These are phyloP conservation scores for Coelastrella sp. DNA, from an alignment of 139 green algal species.

Conservation along the genomic window DNA sequence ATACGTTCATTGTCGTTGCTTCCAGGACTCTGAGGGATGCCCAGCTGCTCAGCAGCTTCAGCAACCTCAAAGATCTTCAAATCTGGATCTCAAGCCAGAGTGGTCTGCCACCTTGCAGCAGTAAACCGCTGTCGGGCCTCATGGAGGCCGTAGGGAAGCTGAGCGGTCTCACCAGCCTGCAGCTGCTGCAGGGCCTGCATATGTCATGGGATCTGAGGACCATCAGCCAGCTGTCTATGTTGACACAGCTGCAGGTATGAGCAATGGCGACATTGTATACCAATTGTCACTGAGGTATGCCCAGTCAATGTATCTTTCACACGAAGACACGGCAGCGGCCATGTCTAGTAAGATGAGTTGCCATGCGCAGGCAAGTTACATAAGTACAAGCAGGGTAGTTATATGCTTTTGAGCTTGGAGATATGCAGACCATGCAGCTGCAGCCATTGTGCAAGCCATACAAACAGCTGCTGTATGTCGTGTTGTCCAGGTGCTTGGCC, in stretches of 20 bases:
- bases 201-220: slow-evolving; percentile 35
- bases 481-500: slow-evolving; percentile 19
- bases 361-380: too few species aligned
- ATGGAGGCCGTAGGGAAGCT: not conserved
- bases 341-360: too few species aligned
- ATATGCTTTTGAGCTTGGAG: too few species aligned
- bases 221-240: not conserved
- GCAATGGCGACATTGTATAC: not conserved
- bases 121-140: slow-evolving; percentile 16
- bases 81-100: not conserved
- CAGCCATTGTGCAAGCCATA: not conserved
- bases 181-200: slow-evolving; percentile 38
- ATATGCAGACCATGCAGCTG: too few species aligned
- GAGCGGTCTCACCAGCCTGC: not conserved
- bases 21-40: slow-evolving; percentile 27
- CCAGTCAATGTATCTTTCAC: too few species aligned
- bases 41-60: not conserved
- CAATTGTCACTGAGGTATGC: too few species aligned
- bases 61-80: slow-evolving; percentile 3
- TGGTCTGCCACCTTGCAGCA: slow-evolving; percentile 34
- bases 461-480: not conserved
- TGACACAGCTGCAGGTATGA: slow-evolving; percentile 22
- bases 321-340: too few species aligned
- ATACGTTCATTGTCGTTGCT: too few species aligned
- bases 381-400: too few species aligned